These are phyloP conservation scores for Acanthamoeba castellanii DNA, from an alignment of 208 protist genomes.

Conservation along the genomic window DNA sequence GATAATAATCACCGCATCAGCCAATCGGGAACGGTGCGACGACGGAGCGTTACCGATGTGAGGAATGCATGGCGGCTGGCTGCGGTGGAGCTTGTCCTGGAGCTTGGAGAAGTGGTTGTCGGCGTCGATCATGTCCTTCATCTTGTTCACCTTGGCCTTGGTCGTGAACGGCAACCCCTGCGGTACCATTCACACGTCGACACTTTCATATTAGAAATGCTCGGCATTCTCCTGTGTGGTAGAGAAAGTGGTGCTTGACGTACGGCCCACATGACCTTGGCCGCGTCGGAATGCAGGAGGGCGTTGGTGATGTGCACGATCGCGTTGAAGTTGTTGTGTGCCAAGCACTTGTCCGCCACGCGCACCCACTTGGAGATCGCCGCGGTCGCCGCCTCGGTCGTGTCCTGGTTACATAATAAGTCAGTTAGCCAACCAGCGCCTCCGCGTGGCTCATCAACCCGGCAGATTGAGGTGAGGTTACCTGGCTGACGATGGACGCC, in stretches of 20 bases:
- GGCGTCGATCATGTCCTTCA: constrained; percentile 8
- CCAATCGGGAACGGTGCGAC: too few species aligned
- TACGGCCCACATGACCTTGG: background rate
- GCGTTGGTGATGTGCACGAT: constrained; percentile 29
- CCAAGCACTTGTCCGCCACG: constrained; percentile 46
- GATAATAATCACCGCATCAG: too few species aligned
- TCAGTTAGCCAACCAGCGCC: background rate
- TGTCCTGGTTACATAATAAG: background rate
- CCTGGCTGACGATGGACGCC: constrained; percentile 24
- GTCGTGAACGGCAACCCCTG: constrained; percentile 28
- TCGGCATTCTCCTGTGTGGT: too few species aligned
- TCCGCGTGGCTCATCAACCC: too few species aligned
- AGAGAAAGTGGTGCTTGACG: too few species aligned
- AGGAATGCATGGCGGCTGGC: constrained; percentile 30
- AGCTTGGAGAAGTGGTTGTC: constrained; percentile 37
- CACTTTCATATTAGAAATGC: too few species aligned
- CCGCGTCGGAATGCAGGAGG: background rate
- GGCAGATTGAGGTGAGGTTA: too few species aligned
- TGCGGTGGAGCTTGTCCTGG: constrained; percentile 33
- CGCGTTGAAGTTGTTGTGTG: constrained; percentile 54
- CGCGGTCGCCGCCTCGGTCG: background rate
- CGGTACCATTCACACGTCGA: background rate
- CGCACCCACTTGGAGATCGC: background rate
- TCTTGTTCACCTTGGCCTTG: constrained; percentile 10
- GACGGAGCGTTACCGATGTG: constrained; percentile 16